These are phyloP conservation scores for Arthrobotrys conoides DNA, from an alignment of 2,329 filamentous ascomycete species.

Conservation along the genomic window DNA sequence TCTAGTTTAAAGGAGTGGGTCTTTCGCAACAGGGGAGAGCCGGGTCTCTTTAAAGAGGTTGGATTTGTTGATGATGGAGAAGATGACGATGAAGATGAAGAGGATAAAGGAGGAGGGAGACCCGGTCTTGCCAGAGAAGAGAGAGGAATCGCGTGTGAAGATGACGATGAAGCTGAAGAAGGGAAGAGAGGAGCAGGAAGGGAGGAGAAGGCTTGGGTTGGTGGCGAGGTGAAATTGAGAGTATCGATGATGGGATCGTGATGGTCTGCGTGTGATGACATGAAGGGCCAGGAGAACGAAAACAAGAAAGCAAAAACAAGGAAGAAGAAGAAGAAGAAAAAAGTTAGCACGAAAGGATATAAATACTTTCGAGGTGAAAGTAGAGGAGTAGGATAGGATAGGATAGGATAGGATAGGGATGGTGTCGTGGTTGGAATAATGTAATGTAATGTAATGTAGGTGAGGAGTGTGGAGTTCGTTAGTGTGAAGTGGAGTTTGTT, in stretches of 20 bases:
- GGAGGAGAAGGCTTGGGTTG: slow-evolving; percentile 12
- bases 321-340: slow-evolving; percentile 9
- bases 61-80: no score
- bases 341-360: background rate
- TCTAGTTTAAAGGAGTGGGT: slow-evolving; percentile 56
- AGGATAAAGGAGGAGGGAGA: background rate
- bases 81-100: background rate
- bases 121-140: slow-evolving; percentile 32
- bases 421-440: no score
- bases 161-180: slow-evolving; percentile 1
- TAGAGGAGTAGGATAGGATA: background rate
- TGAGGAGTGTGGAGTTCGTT: background rate
- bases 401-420: no score
- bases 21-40: slow-evolving; percentile 54
- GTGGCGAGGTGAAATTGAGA: no score
- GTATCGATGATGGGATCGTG: slow-evolving; percentile 33
- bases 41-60: slow-evolving; percentile 42
- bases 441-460: no score
- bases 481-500: background rate
- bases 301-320: slow-evolving; percentile 13
- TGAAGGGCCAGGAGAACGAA: slow-evolving; percentile 29
- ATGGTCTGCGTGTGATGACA: slow-evolving; percentile 57
- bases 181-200: slow-evolving; percentile 26
- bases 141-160: background rate
- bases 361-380: background rate